These are phyloP conservation scores for Bipolaris gigantea DNA, from an alignment of 2,329 filamentous ascomycete genomes.

Conservation along the genomic window DNA sequence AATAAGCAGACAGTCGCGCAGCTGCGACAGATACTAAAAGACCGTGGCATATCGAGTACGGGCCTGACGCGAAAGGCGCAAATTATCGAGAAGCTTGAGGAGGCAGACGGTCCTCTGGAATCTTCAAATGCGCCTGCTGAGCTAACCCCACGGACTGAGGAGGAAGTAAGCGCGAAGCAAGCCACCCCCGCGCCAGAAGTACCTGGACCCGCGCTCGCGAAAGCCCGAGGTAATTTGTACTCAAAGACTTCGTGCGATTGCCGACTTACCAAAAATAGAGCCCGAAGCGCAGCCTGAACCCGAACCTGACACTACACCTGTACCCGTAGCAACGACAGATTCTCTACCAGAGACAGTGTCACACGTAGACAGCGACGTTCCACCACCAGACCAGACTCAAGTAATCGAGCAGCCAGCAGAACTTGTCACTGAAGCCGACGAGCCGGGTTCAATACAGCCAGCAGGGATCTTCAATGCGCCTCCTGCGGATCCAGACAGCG, in stretches of 20 bases:
- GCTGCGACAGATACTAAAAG: slow-evolving; percentile 51
- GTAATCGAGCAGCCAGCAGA: slow-evolving; percentile 19
- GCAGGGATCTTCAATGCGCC: slow-evolving; percentile 18
- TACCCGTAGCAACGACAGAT: slow-evolving; percentile 22
- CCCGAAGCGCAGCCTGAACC: slow-evolving; percentile 4
- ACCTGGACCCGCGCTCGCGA: slow-evolving; percentile 19
- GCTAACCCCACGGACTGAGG: slow-evolving; percentile 4
- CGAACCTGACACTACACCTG: slow-evolving; percentile 8
- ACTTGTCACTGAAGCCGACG: slow-evolving; percentile 20
- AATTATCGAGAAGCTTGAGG: slow-evolving; percentile 51
- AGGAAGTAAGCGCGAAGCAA: slow-evolving; percentile 7
- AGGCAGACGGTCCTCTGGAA: slow-evolving; percentile 24
- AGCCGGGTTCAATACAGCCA: slow-evolving; percentile 22
- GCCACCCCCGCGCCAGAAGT: slow-evolving; percentile 1
- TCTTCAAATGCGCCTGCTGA: slow-evolving; percentile 8
- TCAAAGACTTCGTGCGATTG: too few relatives aligned
- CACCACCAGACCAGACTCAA: slow-evolving; percentile 17
- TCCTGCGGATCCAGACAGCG: slow-evolving; percentile 20
- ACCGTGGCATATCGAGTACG: slow-evolving; percentile 50
- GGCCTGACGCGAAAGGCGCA: slow-evolving; percentile 53
- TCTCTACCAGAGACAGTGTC: slow-evolving; percentile 23
- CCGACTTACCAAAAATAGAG: slow-evolving; percentile 16
- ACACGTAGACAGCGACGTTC: slow-evolving; percentile 25
- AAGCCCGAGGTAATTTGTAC: slow-evolving; percentile 26
- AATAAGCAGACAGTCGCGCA: slow-evolving; percentile 52